Percentiles rank a stretch among this genome's conserved stretches.
phyloP scores from a whole-genome alignment of 2,329 filamentous ascomycete genomes.

The Hymenoscyphus fraxineus region DNA sequence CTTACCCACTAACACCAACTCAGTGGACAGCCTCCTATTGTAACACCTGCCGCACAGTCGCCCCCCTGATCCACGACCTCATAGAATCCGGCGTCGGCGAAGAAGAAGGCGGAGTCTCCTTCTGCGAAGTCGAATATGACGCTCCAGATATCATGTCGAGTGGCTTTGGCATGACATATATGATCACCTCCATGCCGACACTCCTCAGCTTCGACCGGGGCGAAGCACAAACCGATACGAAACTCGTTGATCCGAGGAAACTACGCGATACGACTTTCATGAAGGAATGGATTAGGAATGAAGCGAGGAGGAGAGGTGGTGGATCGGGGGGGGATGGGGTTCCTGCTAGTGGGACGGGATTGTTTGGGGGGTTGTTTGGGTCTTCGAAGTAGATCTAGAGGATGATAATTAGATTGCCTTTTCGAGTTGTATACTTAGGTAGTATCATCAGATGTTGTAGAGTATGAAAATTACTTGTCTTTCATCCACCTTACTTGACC shows the following conservation, averaged over 20 bases:
- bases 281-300: constrained; percentile 50
- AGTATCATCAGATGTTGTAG: too few species aligned
- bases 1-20: constrained; percentile 34
- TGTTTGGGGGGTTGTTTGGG: constrained; percentile 41
- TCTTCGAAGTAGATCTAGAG: constrained; percentile 25
- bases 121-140: constrained; percentile 53
- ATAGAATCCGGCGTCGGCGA: constrained; percentile 48
- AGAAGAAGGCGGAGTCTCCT: constrained; percentile 52
- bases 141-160: constrained; percentile 52
- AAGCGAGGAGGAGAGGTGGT: constrained; percentile 46
- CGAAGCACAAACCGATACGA: constrained; percentile 48
- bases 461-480: too few species aligned
- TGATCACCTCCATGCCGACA: constrained; percentile 56
- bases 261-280: constrained; percentile 49
- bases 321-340: constrained; percentile 42
- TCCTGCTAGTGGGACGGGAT: constrained; percentile 30
- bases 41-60: constrained; percentile 48
- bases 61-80: constrained; percentile 47
- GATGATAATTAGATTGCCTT: neutral
- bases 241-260: constrained; percentile 46
- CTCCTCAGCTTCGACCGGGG: constrained; percentile 55
- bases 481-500: too few species aligned
- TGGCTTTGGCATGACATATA: constrained; percentile 49
- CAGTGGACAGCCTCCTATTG: constrained; percentile 60
- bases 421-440: too few species aligned